Percentiles rank a stretch among this genome's conserved stretches.
phyloP scores from a whole-genome alignment of 768 basidiomycete species.

The Rhodocollybia butyracea region DNA sequence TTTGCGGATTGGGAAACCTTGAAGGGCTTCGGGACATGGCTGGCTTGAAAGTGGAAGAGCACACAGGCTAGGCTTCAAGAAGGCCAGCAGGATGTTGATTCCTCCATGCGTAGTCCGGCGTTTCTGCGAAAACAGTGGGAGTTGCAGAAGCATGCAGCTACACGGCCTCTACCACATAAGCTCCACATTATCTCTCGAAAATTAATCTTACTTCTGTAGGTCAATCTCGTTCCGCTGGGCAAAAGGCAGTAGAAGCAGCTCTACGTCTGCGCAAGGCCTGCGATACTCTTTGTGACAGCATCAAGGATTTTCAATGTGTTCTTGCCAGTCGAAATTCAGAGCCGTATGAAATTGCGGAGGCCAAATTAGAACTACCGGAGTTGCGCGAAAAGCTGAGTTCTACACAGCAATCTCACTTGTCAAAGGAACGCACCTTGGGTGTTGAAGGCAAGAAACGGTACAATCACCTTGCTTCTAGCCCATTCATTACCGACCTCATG shows the following conservation, averaged over 20 bases:
- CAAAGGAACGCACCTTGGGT: neutral
- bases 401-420: neutral
- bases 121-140: conserved; percentile 11
- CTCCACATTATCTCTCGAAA: neutral
- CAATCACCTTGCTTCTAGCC: neutral
- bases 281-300: neutral
- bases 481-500: neutral
- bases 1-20: conserved; percentile 9
- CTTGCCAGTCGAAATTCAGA: neutral
- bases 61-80: neutral
- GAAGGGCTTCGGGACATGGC: conserved; percentile 12
- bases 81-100: neutral
- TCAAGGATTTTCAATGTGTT: neutral
- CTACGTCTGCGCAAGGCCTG: neutral
- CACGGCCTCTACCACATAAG: conserved; percentile 13
- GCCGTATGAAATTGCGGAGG: neutral
- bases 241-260: neutral
- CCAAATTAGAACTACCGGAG: neutral
- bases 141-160: conserved; percentile 4
- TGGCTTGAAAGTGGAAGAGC: neutral
- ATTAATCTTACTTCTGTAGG: neutral
- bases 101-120: neutral
- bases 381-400: neutral
- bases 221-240: no score
- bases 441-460: neutral